Evolutionary conservation across 2,329 filamentous ascomycete genomes (phyloP), one percentile per base, ranked within the genome.

Genomic region (Aureobasidium lini): DNA sequence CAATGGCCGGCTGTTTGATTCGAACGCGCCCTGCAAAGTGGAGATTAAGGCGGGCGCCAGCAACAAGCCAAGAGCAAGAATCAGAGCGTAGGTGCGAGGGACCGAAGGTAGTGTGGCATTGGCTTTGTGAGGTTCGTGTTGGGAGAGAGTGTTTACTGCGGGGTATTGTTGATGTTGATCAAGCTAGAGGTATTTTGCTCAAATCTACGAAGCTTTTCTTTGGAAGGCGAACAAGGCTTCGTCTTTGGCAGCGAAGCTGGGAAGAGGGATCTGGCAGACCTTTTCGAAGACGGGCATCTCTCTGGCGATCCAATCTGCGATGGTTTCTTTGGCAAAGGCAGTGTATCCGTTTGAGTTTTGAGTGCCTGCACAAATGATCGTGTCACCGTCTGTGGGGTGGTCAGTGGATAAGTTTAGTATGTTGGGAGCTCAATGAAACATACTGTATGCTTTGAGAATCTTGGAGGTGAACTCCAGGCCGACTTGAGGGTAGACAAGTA

Each of bases 331-430:
- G 57, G 76, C 78, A 69, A 90, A 90, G 0, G 81, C 85, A 0
- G 88, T 91, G 68, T 88, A 90, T 1, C 87, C 86, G 70, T 89
- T 90, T 18, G 73, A 72, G 68, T 90, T 90, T 73, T 90, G 87
- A 23, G 88, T 89, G 18, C 87, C 87, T 1, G 86, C 87, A 13
- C 88, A 83, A n/a, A 86, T 82, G 53, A 90, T 77, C 3, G 80
- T 84, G 66, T 86, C 80, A 34, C 85, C 85, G 47, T 65, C 67
- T 69, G 50, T 13, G 11, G 57, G 16, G 47, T n/a, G 28, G 46
- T 42, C 47, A 39, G 23, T 32, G 28, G 47, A 5, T 48, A 7
- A 4, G n/a, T 6, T 28, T 34, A 10, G 11, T 16, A n/a, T 9
- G 9, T 31, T 86, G 80, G 11, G 16, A 85, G 84, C 75, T 67